These are phyloP conservation scores for Phanerochaete sordida DNA, from an alignment of 768 basidiomycete genomes.

Conservation along the genomic window DNA sequence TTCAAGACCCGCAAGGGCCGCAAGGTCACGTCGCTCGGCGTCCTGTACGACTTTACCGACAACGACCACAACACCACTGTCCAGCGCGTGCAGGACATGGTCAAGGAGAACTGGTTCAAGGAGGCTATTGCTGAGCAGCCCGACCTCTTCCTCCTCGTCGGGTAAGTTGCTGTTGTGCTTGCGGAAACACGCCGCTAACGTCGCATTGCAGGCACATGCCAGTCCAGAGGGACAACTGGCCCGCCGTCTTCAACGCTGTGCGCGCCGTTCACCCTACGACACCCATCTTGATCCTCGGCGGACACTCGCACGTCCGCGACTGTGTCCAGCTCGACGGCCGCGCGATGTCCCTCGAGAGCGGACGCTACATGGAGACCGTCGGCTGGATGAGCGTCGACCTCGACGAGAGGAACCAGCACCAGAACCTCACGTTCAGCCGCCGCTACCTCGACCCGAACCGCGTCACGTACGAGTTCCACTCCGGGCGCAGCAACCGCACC, in stretches of 20 bases:
- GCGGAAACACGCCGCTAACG: background rate
- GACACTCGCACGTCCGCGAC: conserved; percentile 79
- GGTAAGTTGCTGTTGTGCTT: conserved; percentile 41
- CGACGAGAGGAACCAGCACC: conserved; percentile 33
- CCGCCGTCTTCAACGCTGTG: conserved; percentile 67
- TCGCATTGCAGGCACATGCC: conserved; percentile 71
- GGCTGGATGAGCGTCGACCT: conserved; percentile 71
- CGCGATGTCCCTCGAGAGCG: conserved; percentile 79
- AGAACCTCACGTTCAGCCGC: conserved; percentile 60
- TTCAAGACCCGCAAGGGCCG: conserved; percentile 77
- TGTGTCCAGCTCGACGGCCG: conserved; percentile 70
- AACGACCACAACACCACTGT: conserved; percentile 73
- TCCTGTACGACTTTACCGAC: conserved; percentile 72
- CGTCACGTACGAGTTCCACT: conserved; percentile 75
- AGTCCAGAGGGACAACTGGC: conserved; percentile 67
- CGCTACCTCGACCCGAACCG: conserved; percentile 81
- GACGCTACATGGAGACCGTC: conserved; percentile 91
- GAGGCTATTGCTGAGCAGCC: conserved; percentile 79
- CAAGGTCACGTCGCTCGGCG: conserved; percentile 75
- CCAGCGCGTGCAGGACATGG: conserved; percentile 69
- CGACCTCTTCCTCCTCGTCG: conserved; percentile 75
- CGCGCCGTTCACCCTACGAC: conserved; percentile 68
- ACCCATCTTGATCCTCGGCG: conserved; percentile 83
- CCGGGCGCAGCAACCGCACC: conserved; percentile 39
- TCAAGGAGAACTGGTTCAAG: conserved; percentile 77